Conservation (phyloP, 805 yeast genomes). For the Candida palmyrensis region DNA sequence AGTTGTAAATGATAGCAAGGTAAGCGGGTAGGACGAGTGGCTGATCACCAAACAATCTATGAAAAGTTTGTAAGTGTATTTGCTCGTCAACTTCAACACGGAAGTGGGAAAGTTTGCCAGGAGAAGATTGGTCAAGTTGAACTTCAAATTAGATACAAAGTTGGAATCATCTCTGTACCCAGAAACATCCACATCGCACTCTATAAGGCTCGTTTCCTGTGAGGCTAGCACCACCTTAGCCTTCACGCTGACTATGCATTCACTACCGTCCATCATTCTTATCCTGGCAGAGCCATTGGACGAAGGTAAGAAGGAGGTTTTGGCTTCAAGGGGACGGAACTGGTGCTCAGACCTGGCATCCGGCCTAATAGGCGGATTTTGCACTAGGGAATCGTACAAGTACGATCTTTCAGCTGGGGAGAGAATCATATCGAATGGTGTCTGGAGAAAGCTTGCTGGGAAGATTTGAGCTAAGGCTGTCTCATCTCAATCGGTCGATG, state of each 20-base stretch:
- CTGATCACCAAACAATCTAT: slow-evolving; percentile 80
- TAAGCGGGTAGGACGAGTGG: slow-evolving; percentile 74
- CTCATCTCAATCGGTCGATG: too few species aligned
- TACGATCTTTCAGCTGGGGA: slow-evolving; percentile 77
- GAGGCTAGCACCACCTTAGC: slow-evolving; percentile 60
- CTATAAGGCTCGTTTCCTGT: slow-evolving; percentile 47
- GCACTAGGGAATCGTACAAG: slow-evolving; percentile 64
- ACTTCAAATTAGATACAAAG: slow-evolving; percentile 57
- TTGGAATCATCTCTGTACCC: slow-evolving; percentile 79
- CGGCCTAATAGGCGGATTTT: slow-evolving; percentile 65
- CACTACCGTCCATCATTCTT: slow-evolving; percentile 83
- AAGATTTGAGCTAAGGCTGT: neutral
- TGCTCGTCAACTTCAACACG: slow-evolving; percentile 59
- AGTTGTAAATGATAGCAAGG: slow-evolving; percentile 71
- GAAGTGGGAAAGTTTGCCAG: slow-evolving; percentile 47
- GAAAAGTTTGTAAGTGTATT: slow-evolving; percentile 69
- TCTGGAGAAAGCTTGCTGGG: neutral
- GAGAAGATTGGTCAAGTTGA: slow-evolving; percentile 53
- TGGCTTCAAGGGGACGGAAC: slow-evolving; percentile 82
- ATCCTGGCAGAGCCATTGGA: slow-evolving; percentile 93
- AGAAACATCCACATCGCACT: slow-evolving; percentile 75
- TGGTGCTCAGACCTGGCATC: slow-evolving; percentile 76
- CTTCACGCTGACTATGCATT: slow-evolving; percentile 88
- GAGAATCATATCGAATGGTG: slow-evolving; percentile 58
- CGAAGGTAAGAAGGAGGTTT: slow-evolving; percentile 72